Evolutionary conservation across 2,329 filamentous ascomycete species (phyloP).

Genomic region (Gaeumannomyces sp.): DNA sequence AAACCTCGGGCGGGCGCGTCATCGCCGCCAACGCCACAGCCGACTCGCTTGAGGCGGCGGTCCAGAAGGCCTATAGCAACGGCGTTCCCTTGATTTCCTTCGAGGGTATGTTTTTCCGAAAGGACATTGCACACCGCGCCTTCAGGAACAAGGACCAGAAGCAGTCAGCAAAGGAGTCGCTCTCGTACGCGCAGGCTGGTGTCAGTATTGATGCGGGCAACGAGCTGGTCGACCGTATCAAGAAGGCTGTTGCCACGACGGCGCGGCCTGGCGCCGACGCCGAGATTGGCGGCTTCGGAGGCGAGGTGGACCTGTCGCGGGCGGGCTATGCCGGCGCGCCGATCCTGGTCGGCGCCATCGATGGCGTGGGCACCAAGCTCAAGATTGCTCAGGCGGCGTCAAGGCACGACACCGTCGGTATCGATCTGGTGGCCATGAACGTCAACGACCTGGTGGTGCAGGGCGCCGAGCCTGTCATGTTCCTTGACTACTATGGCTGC

Average conservation of each 20-base stretch:
- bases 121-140: conserved; percentile 81
- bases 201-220: conserved; percentile 95
- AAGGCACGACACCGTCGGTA: conserved; percentile 90
- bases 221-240: conserved; percentile 86
- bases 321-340: conserved; percentile 71
- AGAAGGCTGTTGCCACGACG: conserved; percentile 79
- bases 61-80: conserved; percentile 73
- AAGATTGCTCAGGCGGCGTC: conserved; percentile 87
- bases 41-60: conserved; percentile 69
- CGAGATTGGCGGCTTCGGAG: conserved; percentile 92
- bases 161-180: conserved; percentile 37
- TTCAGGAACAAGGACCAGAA: conserved; percentile 39
- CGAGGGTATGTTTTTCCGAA: conserved; percentile 84
- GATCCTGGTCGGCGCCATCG: conserved; percentile 86
- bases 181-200: conserved; percentile 90
- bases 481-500: conserved; percentile 97
- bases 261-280: conserved; percentile 82
- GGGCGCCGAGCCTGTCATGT: conserved; percentile 89
- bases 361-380: conserved; percentile 94
- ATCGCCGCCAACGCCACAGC: conserved; percentile 83
- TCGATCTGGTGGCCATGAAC: conserved; percentile 98
- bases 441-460: conserved; percentile 97
- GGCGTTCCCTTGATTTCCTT: conserved; percentile 77
- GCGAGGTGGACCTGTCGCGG: conserved; percentile 70
- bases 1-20: conserved; percentile 81